Evolutionary conservation across 176 grass and related monocot species (phyloP).

Genomic region (Puya raimondii): DNA sequence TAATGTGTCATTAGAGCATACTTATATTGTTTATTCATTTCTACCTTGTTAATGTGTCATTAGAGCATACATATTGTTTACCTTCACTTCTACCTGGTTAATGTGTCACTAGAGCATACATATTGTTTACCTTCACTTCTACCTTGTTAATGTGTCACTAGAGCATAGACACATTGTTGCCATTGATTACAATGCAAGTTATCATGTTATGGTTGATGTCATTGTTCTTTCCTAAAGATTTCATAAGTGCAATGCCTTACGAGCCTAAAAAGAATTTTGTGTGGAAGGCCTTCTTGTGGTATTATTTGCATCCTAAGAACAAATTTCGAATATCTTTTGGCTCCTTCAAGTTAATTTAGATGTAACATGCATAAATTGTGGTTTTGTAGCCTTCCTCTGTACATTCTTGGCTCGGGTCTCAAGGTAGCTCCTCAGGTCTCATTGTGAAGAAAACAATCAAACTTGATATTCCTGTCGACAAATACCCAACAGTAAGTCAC

Average conservation of each 20-base stretch:
- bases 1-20: not conserved
- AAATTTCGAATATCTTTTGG: not conserved
- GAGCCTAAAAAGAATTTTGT: not conserved
- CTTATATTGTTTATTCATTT: not conserved
- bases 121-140: not conserved
- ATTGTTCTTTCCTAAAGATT: not conserved
- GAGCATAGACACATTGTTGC: not conserved
- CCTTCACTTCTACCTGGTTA: not conserved
- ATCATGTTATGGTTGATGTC: not conserved
- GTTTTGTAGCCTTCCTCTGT: conserved; percentile 69
- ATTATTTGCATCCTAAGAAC: not conserved
- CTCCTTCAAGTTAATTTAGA: not conserved
- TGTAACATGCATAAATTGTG: not conserved
- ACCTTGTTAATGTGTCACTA: not conserved
- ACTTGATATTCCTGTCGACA: conserved; percentile 80
- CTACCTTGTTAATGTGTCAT: not conserved
- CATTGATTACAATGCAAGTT: not conserved
- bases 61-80: not conserved
- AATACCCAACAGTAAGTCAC: conserved; percentile 77
- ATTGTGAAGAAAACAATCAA: conserved; percentile 93
- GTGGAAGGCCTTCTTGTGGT: not conserved
- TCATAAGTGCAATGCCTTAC: not conserved
- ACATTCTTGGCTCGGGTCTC: conserved; percentile 77
- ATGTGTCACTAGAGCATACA: not conserved
- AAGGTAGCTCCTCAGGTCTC: conserved; percentile 75